These are phyloP conservation scores for Rhizoctonia solani DNA, from an alignment of 1,284 basidiomycete genomes.

Conservation along the genomic window DNA sequence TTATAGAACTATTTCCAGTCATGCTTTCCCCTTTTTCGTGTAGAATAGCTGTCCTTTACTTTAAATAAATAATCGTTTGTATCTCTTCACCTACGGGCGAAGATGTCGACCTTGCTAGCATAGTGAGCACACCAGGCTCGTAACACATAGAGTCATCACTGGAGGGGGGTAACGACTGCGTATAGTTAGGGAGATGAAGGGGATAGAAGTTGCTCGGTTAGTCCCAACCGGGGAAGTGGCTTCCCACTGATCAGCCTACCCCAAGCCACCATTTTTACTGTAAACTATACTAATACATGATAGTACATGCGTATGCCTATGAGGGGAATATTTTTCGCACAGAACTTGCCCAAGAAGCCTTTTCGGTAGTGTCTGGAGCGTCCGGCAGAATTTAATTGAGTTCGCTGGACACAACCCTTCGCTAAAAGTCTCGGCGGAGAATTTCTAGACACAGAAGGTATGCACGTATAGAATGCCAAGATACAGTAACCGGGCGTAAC, in stretches of 20 bases:
- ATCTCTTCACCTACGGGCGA: too few relatives aligned
- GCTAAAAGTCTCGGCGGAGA: background rate
- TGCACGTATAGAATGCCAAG: background rate
- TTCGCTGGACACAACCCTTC: background rate
- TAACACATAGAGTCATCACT: too few relatives aligned
- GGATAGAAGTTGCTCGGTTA: too few relatives aligned
- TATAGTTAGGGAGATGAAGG: too few relatives aligned
- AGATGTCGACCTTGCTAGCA: too few relatives aligned
- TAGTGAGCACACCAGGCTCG: too few relatives aligned
- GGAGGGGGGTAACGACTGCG: too few relatives aligned
- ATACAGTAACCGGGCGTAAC: background rate
- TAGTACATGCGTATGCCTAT: background rate
- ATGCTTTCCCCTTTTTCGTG: background rate
- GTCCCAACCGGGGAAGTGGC: too few relatives aligned
- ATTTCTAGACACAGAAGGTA: background rate
- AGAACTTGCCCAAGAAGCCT: background rate
- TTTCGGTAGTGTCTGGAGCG: too few relatives aligned
- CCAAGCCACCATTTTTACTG: too few relatives aligned
- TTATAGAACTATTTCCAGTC: background rate
- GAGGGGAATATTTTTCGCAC: background rate
- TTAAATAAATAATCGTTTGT: background rate
- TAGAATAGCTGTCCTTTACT: conserved; percentile 6
- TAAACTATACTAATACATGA: too few relatives aligned
- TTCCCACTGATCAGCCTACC: too few relatives aligned
- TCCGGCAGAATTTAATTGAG: background rate